phyloP scores from a whole-genome alignment of 228 moss, liverwort and hornwort genomes.

The Sphagnum fallax region DNA sequence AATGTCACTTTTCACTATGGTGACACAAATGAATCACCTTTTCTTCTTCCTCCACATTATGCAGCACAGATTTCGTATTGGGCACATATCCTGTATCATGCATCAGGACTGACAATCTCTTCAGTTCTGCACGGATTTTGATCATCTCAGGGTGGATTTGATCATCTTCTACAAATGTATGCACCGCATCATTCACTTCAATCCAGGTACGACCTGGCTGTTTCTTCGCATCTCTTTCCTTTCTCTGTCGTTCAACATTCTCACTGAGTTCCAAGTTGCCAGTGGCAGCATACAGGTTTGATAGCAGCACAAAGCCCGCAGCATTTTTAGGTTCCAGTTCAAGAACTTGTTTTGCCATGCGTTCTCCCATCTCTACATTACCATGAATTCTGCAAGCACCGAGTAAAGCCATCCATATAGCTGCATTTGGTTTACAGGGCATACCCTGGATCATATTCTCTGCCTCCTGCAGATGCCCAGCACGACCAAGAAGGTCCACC shows the following conservation, averaged over 20 bases:
- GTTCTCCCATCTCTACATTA: conserved; percentile 2
- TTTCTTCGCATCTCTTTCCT: neutral
- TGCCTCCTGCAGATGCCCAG: conserved; percentile 3
- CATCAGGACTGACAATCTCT: neutral
- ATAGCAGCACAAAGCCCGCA: conserved; percentile 2
- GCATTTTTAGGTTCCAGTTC: conserved; percentile 2
- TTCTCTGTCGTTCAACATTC: neutral
- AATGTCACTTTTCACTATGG: conserved; percentile 1
- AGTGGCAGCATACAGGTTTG: conserved; percentile 1
- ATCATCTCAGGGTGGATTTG: neutral
- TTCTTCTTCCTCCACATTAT: neutral
- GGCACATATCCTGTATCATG: conserved; percentile 1
- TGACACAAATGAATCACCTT: neutral
- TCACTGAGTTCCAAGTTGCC: neutral
- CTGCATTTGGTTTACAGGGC: neutral
- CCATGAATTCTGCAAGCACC: conserved; percentile 4
- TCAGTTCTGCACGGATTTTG: neutral
- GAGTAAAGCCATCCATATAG: conserved; percentile 6
- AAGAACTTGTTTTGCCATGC: neutral
- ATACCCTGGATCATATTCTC: conserved; percentile 1
- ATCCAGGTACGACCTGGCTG: neutral
- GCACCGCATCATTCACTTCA: conserved; percentile 2
- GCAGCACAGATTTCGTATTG: neutral
- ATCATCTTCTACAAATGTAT: conserved; percentile 1
- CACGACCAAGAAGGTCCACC: conserved; percentile 9